phyloP scores from a whole-genome alignment of 2,329 filamentous ascomycete genomes.

The Fusarium aywerte region DNA sequence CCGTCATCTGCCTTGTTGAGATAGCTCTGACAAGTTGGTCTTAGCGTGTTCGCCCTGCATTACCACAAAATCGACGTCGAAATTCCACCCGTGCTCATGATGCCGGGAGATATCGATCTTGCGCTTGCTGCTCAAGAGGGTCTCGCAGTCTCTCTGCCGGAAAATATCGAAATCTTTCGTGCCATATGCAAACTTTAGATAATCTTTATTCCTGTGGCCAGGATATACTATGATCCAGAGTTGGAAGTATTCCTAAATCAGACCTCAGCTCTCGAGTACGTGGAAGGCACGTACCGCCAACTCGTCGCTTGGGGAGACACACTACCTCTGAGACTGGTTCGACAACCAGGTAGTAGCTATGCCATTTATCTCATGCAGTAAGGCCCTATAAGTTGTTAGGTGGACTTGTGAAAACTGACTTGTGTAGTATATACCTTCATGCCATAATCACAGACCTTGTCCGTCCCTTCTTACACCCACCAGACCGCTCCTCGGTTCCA shows the following conservation, averaged over 20 bases:
- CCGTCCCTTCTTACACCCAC: background rate
- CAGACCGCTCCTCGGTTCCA: fast-evolving
- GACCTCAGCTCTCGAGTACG: background rate
- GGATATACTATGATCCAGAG: background rate
- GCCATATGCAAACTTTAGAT: background rate
- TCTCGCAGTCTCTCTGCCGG: fast-evolving
- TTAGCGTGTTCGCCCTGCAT: background rate
- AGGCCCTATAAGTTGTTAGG: background rate
- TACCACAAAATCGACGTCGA: background rate
- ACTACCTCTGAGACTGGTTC: background rate
- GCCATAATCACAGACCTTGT: background rate
- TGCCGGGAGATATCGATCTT: background rate
- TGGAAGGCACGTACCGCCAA: background rate
- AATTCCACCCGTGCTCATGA: background rate
- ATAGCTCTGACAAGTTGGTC: background rate
- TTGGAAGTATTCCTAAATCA: background rate
- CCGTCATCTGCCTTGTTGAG: fast-evolving
- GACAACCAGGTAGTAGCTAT: background rate
- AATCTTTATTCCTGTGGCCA: background rate
- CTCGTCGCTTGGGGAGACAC: background rate
- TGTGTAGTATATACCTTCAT: background rate
- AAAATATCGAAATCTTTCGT: background rate
- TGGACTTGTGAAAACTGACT: background rate
- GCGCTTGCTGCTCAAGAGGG: background rate
- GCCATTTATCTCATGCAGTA: constrained; percentile 1